Evolutionary conservation across 2,329 filamentous ascomycete genomes (phyloP), one percentile per base, ranked within the genome.

Genomic region (Rosellinia necatrix): DNA sequence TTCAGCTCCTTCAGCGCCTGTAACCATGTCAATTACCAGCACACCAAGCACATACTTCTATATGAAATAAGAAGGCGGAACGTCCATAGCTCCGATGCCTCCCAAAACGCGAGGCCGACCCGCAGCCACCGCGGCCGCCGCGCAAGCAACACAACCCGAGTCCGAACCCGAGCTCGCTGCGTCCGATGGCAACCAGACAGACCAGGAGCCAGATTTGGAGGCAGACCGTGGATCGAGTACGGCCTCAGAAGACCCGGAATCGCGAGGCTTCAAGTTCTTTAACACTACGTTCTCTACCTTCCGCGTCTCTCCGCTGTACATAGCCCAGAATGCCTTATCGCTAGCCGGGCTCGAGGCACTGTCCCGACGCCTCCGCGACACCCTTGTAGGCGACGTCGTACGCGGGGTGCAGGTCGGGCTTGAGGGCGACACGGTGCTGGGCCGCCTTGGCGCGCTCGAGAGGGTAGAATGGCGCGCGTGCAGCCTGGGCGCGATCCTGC

Each of bases 221-320:
- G 19, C 24, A 22, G 21, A 6, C 7, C n/a, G n/a, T n/a, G n/a
- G n/a, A n/a, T n/a, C n/a, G n/a, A n/a, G n/a, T n/a, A n/a, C n/a
- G n/a, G n/a, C n/a, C 10, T 37, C 38, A 12, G 29, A 22, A 34
- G 44, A 34, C 15, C n/a, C 21, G 10, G 57, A 30, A 12, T 1
- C 32, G 3, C 24, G 38, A 6, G 27, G 19, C 4, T 56, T 75
- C 21, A 76, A 76, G 2, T 80, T 86, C 68, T 83, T 82, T 73
- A 81, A 83, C 71, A 84, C 79, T 0, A 84, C 81, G 12, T 85
- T 84, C 60, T 81, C 82, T 3, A 78, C 78, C 5, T 78, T 84
- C 63, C 80, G 81, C 42, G 76, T 78, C 2, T 84, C 82, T 0
- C 81, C 82, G 1, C 72, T 86, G 1, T 77, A 79, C 64, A 56